Evolutionary conservation across 176 grass and related monocot species (phyloP).

Genomic region (Ensete glaucum): DNA sequence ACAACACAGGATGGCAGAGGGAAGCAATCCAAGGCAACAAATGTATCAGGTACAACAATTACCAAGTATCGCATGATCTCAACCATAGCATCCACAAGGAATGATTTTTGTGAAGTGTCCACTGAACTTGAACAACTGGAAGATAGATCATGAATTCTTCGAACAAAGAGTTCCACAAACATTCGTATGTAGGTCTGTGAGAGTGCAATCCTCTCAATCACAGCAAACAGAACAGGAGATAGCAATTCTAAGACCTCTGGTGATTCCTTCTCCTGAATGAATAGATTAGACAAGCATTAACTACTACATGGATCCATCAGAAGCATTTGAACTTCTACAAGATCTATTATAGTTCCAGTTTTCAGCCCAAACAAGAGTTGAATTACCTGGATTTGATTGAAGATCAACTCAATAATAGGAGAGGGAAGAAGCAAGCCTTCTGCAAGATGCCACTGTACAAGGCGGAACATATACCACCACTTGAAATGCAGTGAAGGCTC

Average conservation of each 20-base stretch:
- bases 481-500: conserved; percentile 66
- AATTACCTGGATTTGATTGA: conserved; percentile 72
- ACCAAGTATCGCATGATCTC: conserved; percentile 82
- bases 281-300: conserved; percentile 6
- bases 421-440: conserved; percentile 79
- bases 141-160: conserved; percentile 49
- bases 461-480: conserved; percentile 87
- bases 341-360: neutral
- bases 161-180: conserved; percentile 63
- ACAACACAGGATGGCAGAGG: conserved; percentile 68
- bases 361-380: conserved; percentile 1
- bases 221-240: conserved; percentile 56
- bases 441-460: conserved; percentile 85
- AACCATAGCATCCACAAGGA: conserved; percentile 51
- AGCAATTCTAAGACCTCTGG: conserved; percentile 77
- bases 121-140: conserved; percentile 23
- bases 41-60: conserved; percentile 77
- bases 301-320: neutral
- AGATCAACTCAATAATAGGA: conserved; percentile 64
- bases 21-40: conserved; percentile 98
- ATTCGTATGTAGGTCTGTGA: conserved; percentile 80
- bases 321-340: conserved; percentile 18
- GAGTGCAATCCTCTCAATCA: conserved; percentile 64
- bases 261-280: conserved; percentile 78
- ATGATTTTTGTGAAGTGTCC: conserved; percentile 49